Percentiles rank a stretch among this genome's conserved stretches.
Evolutionary conservation across 345 rosid species (phyloP).

Genomic region (Hibiscus tridactylites): DNA sequence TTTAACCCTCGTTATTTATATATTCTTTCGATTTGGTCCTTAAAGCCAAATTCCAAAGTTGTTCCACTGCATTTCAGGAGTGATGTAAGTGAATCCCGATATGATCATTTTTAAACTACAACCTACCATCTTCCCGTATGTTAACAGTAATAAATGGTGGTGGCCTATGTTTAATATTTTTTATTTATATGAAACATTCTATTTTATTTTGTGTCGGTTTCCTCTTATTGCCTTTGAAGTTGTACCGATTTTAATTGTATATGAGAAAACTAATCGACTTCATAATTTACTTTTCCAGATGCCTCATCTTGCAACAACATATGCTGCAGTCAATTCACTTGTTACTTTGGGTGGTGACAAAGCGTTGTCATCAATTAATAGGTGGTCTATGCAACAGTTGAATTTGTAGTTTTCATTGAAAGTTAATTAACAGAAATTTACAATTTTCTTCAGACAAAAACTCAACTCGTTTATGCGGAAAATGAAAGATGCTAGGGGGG

Average conservation of each 20-base stretch:
- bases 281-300: constrained; percentile 38
- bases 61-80: too few relatives aligned
- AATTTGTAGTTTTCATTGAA: constrained; percentile 5
- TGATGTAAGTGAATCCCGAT: too few relatives aligned
- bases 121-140: background rate
- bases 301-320: constrained; percentile 96
- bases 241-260: background rate
- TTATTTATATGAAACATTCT: background rate
- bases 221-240: background rate
- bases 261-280: constrained; percentile 1
- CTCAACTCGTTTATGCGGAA: constrained; percentile 43
- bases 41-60: too few relatives aligned
- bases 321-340: constrained; percentile 87
- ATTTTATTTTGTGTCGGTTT: background rate
- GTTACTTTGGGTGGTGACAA: constrained; percentile 78
- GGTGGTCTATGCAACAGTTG: constrained; percentile 36
- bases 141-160: background rate
- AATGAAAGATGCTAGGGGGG: constrained; percentile 83
- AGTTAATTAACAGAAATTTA: constrained; percentile 20
- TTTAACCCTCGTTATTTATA: too few relatives aligned
- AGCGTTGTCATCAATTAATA: constrained; percentile 67
- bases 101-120: background rate
- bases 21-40: too few relatives aligned
- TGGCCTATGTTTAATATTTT: background rate
- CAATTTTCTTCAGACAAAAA: constrained; percentile 62